These are phyloP conservation scores for Eremothecium gossypii DNA, from an alignment of 1,139 yeast genomes.

Conservation along the genomic window DNA sequence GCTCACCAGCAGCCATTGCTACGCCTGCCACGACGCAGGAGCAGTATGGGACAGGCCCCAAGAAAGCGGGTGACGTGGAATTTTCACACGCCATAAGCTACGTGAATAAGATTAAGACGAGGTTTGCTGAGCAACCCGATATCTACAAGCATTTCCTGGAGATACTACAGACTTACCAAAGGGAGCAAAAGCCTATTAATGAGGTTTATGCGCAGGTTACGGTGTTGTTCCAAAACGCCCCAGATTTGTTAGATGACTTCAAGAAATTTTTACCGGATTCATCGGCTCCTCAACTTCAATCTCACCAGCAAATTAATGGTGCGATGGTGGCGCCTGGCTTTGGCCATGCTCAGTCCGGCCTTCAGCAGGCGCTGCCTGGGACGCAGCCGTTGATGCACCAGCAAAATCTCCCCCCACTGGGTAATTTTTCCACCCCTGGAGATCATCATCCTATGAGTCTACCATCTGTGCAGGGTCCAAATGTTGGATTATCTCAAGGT, in stretches of 20 bases:
- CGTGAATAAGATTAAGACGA: constrained; percentile 89
- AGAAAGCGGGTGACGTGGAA: constrained; percentile 75
- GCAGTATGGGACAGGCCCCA: constrained; percentile 19
- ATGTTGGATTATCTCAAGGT: constrained; percentile 2
- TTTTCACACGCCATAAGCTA: constrained; percentile 95
- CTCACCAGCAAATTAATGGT: constrained; percentile 4
- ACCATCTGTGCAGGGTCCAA: constrained; percentile 9
- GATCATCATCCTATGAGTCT: constrained; percentile 10
- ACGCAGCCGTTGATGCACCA: constrained; percentile 10
- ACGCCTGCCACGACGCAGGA: constrained; percentile 22
- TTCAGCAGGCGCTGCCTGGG: constrained; percentile 11
- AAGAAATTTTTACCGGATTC: constrained; percentile 92
- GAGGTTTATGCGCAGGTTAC: constrained; percentile 95
- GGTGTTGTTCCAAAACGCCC: constrained; percentile 79
- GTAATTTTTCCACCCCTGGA: constrained; percentile 59
- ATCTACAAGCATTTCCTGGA: constrained; percentile 91
- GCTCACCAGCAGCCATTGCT: constrained; percentile 16
- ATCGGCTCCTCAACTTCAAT: constrained; percentile 31
- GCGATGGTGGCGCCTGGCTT: constrained; percentile 1
- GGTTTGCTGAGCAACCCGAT: constrained; percentile 92
- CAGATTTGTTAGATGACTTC: constrained; percentile 88
- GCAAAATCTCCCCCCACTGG: constrained; percentile 83
- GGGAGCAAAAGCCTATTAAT: constrained; percentile 89
- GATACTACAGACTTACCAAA: constrained; percentile 88
- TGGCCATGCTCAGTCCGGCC: constrained; percentile 7